These are phyloP conservation scores for Dioscorea alata DNA, from an alignment of 106 monocot genomes.

Conservation along the genomic window DNA sequence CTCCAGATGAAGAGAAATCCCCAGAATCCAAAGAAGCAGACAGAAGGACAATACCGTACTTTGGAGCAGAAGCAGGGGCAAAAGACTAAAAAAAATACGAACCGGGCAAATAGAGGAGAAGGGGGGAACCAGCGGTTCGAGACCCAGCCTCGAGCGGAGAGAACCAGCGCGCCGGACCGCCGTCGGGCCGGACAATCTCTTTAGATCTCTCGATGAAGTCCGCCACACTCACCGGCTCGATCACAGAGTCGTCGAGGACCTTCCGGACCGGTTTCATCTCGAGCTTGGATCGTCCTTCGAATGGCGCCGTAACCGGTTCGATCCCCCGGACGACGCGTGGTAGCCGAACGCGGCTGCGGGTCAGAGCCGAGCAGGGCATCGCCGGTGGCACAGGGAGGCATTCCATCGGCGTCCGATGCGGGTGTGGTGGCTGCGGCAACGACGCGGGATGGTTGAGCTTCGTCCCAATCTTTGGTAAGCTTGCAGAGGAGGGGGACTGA, in stretches of 20 bases:
- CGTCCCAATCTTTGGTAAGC: neutral
- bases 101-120: constrained; percentile 62
- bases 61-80: too few species aligned
- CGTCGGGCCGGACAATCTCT: constrained; percentile 25
- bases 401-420: neutral
- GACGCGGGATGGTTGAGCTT: too few species aligned
- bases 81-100: neutral
- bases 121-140: constrained; percentile 15
- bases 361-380: neutral
- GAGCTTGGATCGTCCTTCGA: neutral
- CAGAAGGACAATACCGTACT: too few species aligned
- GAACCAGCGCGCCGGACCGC: constrained; percentile 51
- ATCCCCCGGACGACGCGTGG: too few species aligned
- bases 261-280: neutral
- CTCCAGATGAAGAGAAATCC: too few species aligned
- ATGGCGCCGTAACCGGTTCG: neutral
- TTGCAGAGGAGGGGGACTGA: neutral
- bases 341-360: neutral
- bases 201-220: constrained; percentile 45
- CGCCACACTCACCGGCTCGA: constrained; percentile 28
- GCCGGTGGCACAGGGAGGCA: neutral
- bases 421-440: too few species aligned
- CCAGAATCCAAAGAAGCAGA: too few species aligned
- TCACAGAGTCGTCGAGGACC: constrained; percentile 17
- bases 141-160: constrained; percentile 48